Evolutionary conservation across 169 alveolate genomes (phyloP).

Genomic region (Eimeria acervulina): DNA sequence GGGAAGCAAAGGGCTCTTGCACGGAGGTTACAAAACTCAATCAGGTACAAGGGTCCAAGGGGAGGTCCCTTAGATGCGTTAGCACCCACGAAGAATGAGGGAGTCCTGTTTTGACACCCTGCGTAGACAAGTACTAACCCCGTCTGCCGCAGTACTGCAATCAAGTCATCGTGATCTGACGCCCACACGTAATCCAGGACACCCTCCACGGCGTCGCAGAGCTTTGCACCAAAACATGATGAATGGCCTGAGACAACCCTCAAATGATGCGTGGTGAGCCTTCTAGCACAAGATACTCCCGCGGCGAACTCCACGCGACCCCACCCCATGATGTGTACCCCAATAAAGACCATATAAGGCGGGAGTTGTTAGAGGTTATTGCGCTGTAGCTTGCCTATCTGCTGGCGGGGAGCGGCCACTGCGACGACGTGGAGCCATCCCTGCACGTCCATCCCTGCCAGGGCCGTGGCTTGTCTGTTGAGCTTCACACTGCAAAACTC

Average conservation of each 20-base stretch:
- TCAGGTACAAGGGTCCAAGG: constrained; percentile 40
- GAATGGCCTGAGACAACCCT: neutral
- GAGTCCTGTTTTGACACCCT: neutral
- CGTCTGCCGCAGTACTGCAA: constrained; percentile 44
- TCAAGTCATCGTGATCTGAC: constrained; percentile 55
- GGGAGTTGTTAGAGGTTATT: neutral
- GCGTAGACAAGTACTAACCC: constrained; percentile 27
- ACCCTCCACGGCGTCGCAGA: constrained; percentile 60
- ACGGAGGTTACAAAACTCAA: constrained; percentile 50
- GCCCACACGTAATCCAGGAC: constrained; percentile 76
- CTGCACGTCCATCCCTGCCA: constrained; percentile 49
- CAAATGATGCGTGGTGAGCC: neutral
- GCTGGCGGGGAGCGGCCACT: constrained; percentile 1
- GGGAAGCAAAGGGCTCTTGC: constrained; percentile 62
- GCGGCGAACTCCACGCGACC: neutral
- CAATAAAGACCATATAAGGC: neutral
- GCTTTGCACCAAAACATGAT: neutral
- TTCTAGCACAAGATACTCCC: neutral
- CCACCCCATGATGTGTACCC: neutral
- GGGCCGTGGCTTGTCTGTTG: constrained; percentile 6
- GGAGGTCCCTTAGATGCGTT: neutral
- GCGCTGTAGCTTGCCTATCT: constrained; percentile 38
- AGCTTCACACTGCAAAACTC: constrained; percentile 39
- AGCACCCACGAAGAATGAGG: neutral
- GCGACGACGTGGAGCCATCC: constrained; percentile 37